phyloP scores from a whole-genome alignment of 768 basidiomycete species.

The Lentinula boryana region DNA sequence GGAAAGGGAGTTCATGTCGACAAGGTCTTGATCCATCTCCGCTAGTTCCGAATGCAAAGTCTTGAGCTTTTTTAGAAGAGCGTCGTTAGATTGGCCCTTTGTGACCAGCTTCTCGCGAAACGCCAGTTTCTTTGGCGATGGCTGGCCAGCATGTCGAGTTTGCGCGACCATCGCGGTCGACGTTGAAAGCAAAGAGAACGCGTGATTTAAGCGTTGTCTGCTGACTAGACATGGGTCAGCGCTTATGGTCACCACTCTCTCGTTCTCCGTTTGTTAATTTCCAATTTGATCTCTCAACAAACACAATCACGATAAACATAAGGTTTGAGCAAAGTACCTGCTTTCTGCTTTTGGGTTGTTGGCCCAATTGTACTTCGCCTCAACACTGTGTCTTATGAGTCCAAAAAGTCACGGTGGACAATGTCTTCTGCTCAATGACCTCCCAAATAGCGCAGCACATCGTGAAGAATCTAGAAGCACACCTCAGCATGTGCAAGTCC shows the following conservation, averaged over 20 bases:
- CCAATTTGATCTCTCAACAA: no score
- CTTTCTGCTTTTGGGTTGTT: no score
- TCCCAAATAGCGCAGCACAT: not conserved
- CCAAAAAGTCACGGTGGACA: no score
- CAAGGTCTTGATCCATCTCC: slow-evolving; percentile 80
- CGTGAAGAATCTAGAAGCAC: not conserved
- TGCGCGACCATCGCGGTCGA: slow-evolving; percentile 60
- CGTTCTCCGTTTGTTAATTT: no score
- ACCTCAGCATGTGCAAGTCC: not conserved
- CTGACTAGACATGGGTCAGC: not conserved
- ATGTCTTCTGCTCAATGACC: no score
- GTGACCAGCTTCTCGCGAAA: slow-evolving; percentile 82
- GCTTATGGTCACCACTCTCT: not conserved
- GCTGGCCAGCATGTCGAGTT: slow-evolving; percentile 52
- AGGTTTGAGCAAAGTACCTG: no score
- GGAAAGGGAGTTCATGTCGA: slow-evolving; percentile 69
- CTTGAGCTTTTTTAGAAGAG: slow-evolving; percentile 82
- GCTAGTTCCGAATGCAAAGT: slow-evolving; percentile 71
- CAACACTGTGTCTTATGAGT: no score
- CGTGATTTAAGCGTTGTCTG: slow-evolving; percentile 37
- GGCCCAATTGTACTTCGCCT: no score
- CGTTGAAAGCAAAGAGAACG: slow-evolving; percentile 18
- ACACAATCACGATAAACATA: no score
- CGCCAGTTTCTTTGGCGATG: slow-evolving; percentile 53
- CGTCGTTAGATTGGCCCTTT: slow-evolving; percentile 75